A percentile compares a stretch with the other conserved stretches of the same genome.
Conservation (phyloP, 495 filamentous ascomycete species). For the Aspergillus wentii region DNA sequence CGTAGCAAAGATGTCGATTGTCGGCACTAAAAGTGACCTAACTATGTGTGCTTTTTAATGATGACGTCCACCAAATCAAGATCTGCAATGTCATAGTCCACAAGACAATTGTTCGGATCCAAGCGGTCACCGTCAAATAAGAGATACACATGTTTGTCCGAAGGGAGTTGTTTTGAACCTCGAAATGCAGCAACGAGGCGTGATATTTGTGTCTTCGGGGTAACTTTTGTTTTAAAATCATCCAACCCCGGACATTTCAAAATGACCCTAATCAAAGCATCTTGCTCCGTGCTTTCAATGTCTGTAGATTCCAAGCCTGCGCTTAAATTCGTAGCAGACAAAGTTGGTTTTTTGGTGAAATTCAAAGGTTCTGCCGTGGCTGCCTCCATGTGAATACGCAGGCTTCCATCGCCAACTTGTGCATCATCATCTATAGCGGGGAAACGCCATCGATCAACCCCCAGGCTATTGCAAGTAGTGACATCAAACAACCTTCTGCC, state of each 20-base stretch:
- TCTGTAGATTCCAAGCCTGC: slow-evolving; percentile 7
- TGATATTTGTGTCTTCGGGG: slow-evolving; percentile 49
- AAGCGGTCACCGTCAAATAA: slow-evolving; percentile 79
- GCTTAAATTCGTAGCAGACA: not conserved
- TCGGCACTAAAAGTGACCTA: no score
- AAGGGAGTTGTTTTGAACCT: slow-evolving; percentile 32
- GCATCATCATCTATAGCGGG: slow-evolving; percentile 30
- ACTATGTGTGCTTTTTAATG: no score
- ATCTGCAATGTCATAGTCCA: slow-evolving; percentile 71
- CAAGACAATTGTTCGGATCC: slow-evolving; percentile 53
- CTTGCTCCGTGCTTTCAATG: slow-evolving; percentile 16
- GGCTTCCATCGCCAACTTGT: slow-evolving; percentile 13
- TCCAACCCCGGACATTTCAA: slow-evolving; percentile 51
- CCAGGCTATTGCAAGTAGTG: slow-evolving; percentile 63
- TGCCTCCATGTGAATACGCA: slow-evolving; percentile 63
- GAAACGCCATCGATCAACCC: slow-evolving; percentile 34
- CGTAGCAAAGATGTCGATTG: no score
- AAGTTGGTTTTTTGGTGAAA: slow-evolving; percentile 1
- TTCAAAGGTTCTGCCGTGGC: slow-evolving; percentile 54
- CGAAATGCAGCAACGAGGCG: slow-evolving; percentile 52
- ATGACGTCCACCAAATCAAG: slow-evolving; percentile 75
- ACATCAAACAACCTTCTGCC: slow-evolving; percentile 66
- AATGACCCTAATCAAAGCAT: slow-evolving; percentile 45
- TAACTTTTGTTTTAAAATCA: slow-evolving; percentile 56
- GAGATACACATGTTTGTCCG: slow-evolving; percentile 53